A percentile compares a stretch with the other conserved stretches of the same genome.
Evolutionary conservation across 768 basidiomycete genomes (phyloP).

Genomic region (Boletus bicolor): DNA sequence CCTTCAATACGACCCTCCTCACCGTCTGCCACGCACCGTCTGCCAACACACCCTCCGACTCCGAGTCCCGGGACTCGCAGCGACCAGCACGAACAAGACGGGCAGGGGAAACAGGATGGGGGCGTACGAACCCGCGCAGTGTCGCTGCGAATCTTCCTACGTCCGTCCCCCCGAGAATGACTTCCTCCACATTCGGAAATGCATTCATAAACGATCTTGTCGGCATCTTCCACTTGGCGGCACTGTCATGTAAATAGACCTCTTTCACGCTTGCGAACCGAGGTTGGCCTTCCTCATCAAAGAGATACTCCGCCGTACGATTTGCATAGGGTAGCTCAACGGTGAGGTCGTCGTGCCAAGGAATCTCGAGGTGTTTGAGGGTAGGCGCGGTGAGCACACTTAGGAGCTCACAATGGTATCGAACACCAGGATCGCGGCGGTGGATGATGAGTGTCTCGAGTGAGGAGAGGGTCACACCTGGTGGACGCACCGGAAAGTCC

Average conservation of each 20-base stretch:
- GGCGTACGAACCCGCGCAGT: slow-evolving; percentile 9
- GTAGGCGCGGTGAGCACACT: slow-evolving; percentile 7
- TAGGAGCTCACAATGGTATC: slow-evolving; percentile 16
- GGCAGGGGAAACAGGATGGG: no score
- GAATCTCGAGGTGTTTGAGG: slow-evolving; percentile 15
- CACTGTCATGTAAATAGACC: slow-evolving; percentile 14
- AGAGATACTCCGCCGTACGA: slow-evolving; percentile 8
- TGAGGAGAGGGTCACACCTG: slow-evolving; percentile 1
- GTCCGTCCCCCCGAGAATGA: slow-evolving; percentile 14
- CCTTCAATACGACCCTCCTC: slow-evolving; percentile 7
- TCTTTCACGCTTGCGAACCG: slow-evolving; percentile 10
- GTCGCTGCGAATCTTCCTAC: slow-evolving; percentile 11
- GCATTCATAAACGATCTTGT: slow-evolving; percentile 15
- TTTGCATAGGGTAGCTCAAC: slow-evolving; percentile 4
- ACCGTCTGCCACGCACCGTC: slow-evolving; percentile 10
- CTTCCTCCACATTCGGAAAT: slow-evolving; percentile 15
- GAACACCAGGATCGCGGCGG: slow-evolving; percentile 10
- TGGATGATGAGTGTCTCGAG: slow-evolving; percentile 17
- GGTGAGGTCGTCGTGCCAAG: slow-evolving; percentile 17
- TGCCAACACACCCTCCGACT: neutral
- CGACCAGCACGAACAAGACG: neutral
- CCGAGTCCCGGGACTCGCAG: neutral
- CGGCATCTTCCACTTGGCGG: slow-evolving; percentile 6
- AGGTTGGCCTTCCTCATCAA: slow-evolving; percentile 7
- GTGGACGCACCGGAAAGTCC: slow-evolving; percentile 4